Evolutionary conservation across 805 yeast species (phyloP).

Genomic region (Myxozyma nipponensis): DNA sequence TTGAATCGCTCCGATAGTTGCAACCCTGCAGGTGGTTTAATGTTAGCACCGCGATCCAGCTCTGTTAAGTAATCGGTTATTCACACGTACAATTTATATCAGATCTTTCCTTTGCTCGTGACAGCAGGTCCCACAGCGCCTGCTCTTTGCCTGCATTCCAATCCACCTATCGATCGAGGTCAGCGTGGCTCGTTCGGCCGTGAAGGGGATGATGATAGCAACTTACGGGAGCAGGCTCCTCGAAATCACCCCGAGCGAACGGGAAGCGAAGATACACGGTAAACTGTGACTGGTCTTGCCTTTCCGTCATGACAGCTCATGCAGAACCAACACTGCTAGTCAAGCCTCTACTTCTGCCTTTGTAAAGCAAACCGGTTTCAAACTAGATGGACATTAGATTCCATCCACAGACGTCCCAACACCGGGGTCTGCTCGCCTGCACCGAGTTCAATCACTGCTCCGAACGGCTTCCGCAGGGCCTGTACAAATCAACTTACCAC

Average conservation of each 20-base stretch:
- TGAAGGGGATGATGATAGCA: not conserved
- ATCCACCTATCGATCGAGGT: slow-evolving; percentile 22
- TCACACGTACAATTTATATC: slow-evolving; percentile 37
- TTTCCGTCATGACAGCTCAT: not conserved
- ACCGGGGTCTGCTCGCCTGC: too few species aligned
- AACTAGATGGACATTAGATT: too few species aligned
- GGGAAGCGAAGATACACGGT: slow-evolving; percentile 46
- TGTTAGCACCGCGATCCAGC: slow-evolving; percentile 4
- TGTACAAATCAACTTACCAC: too few species aligned
- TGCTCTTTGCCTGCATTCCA: slow-evolving; percentile 38
- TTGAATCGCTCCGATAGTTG: slow-evolving; percentile 38
- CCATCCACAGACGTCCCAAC: too few species aligned
- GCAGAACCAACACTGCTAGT: too few species aligned
- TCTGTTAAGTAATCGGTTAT: too few species aligned
- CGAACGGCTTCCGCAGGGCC: too few species aligned
- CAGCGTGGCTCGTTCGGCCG: not conserved
- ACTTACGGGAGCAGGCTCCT: slow-evolving; percentile 40
- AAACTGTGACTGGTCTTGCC: slow-evolving; percentile 2
- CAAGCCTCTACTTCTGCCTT: too few species aligned
- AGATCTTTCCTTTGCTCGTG: slow-evolving; percentile 34
- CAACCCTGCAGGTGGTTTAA: slow-evolving; percentile 32
- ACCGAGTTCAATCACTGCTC: too few species aligned
- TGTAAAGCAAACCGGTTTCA: too few species aligned
- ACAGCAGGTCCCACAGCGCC: slow-evolving; percentile 37
- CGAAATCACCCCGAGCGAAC: slow-evolving; percentile 42